A percentile compares a stretch with the other conserved stretches of the same genome.
These are phyloP conservation scores for Myxozyma kluyveri DNA, from an alignment of 805 yeast species.

Conservation along the genomic window DNA sequence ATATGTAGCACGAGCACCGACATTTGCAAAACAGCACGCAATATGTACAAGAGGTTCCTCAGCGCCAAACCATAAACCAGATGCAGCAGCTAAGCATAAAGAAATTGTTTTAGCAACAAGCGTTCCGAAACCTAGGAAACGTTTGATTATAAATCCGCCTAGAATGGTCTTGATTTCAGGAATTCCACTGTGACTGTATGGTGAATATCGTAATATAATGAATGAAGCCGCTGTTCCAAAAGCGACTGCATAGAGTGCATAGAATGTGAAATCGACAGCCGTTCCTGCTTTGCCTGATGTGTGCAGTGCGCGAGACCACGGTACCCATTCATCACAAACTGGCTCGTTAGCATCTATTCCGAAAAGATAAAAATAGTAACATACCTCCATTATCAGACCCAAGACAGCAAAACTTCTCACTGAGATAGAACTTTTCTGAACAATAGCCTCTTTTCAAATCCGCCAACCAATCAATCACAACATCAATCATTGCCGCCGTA, in stretches of 20 bases:
- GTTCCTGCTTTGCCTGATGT: slow-evolving; percentile 35
- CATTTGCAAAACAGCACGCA: slow-evolving; percentile 56
- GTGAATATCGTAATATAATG: slow-evolving; percentile 37
- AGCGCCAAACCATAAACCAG: slow-evolving; percentile 79
- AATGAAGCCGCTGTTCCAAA: slow-evolving; percentile 44
- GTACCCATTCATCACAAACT: slow-evolving; percentile 42
- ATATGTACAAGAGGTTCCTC: slow-evolving; percentile 87
- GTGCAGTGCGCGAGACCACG: slow-evolving; percentile 39
- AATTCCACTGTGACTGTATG: slow-evolving; percentile 60
- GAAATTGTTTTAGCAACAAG: slow-evolving; percentile 58
- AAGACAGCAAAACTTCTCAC: slow-evolving; percentile 73
- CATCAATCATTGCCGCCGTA: slow-evolving; percentile 73
- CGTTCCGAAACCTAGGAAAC: slow-evolving; percentile 52
- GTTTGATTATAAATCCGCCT: slow-evolving; percentile 58
- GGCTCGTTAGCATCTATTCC: slow-evolving; percentile 47
- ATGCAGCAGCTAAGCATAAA: slow-evolving; percentile 61
- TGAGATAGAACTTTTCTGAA: slow-evolving; percentile 56
- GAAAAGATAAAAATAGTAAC: slow-evolving; percentile 48
- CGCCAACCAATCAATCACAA: slow-evolving; percentile 78
- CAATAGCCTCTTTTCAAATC: slow-evolving; percentile 76
- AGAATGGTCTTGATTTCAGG: slow-evolving; percentile 68
- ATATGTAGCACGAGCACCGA: slow-evolving; percentile 40
- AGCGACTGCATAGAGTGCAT: slow-evolving; percentile 40
- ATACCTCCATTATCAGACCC: slow-evolving; percentile 47
- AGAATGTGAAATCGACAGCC: slow-evolving; percentile 41